Conservation (phyloP, 2,329 filamentous ascomycete species). For the Pseudogymnoascus sp. region DNA sequence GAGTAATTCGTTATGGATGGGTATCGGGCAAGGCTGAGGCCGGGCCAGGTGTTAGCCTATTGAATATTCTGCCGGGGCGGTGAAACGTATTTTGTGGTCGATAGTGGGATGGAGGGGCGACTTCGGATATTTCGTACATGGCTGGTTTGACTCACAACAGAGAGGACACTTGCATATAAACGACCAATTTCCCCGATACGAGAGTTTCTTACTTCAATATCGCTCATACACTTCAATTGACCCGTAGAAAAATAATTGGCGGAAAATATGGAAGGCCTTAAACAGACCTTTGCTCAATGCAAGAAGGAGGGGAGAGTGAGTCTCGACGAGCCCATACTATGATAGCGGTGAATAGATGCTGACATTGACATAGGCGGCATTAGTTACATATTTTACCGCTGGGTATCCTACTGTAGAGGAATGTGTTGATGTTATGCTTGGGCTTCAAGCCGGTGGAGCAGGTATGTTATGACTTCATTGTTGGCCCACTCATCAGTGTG, state of each 20-base stretch:
- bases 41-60: slow-evolving; percentile 1
- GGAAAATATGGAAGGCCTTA: slow-evolving; percentile 39
- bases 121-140: slow-evolving; percentile 11
- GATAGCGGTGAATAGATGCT: slow-evolving; percentile 11
- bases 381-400: slow-evolving; percentile 94
- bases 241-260: slow-evolving; percentile 4
- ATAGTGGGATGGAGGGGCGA: slow-evolving; percentile 9
- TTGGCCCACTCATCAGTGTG: slow-evolving; percentile 3
- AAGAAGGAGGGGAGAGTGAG: slow-evolving; percentile 40
- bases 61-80: slow-evolving; percentile 9
- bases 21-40: not conserved
- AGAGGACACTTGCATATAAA: slow-evolving; percentile 10
- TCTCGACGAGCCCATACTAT: slow-evolving; percentile 10
- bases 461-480: slow-evolving; percentile 43
- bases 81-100: slow-evolving; percentile 10
- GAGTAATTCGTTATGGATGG: not conserved
- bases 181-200: not conserved
- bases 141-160: slow-evolving; percentile 6
- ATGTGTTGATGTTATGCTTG: slow-evolving; percentile 75
- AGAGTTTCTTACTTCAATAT: not conserved
- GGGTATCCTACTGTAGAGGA: slow-evolving; percentile 78
- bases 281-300: slow-evolving; percentile 47
- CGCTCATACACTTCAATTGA: slow-evolving; percentile 17
- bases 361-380: slow-evolving; percentile 39
- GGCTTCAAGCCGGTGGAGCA: slow-evolving; percentile 85